These are phyloP conservation scores for Pestalotiopsis sp. DNA, from an alignment of 2,329 filamentous ascomycete genomes.

Conservation along the genomic window DNA sequence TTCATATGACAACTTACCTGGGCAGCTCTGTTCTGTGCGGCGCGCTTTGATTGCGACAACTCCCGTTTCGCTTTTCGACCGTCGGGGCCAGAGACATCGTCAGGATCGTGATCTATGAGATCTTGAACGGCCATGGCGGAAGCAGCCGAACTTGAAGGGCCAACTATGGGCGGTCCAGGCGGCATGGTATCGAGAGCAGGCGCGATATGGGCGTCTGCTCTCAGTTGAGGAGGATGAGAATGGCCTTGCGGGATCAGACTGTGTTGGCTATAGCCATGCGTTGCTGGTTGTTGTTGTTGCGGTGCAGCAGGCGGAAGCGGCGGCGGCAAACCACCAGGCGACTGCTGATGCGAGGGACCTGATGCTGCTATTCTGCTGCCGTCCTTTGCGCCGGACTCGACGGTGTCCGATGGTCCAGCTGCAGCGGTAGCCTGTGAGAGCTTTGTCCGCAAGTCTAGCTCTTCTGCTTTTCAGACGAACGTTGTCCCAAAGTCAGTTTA, in stretches of 20 bases:
- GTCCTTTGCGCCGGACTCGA: constrained; percentile 21
- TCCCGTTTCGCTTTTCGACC: constrained; percentile 84
- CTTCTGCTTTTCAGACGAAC: constrained; percentile 18
- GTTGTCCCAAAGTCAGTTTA: not conserved
- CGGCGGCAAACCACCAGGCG: not conserved
- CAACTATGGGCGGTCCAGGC: constrained; percentile 31
- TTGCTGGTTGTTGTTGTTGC: constrained; percentile 10
- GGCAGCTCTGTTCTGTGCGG: constrained; percentile 93
- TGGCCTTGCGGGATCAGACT: constrained; percentile 26
- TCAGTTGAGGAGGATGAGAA: constrained; percentile 30
- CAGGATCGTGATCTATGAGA: constrained; percentile 34
- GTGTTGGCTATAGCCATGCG: constrained; percentile 29
- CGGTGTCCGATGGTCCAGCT: constrained; percentile 21
- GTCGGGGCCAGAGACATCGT: constrained; percentile 40
- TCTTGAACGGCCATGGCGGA: constrained; percentile 33
- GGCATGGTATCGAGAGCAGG: constrained; percentile 33
- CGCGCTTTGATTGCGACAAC: constrained; percentile 92
- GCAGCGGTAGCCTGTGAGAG: constrained; percentile 21
- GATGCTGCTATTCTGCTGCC: constrained; percentile 10
- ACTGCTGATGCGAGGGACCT: constrained; percentile 20
- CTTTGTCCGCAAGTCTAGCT: constrained; percentile 24
- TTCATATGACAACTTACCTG: constrained; percentile 68
- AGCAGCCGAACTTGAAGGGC: constrained; percentile 21
- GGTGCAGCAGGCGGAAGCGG: constrained; percentile 17
- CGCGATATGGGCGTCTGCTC: constrained; percentile 24